A percentile compares a stretch with the other conserved stretches of the same genome.
Evolutionary conservation across 2,329 filamentous ascomycete genomes (phyloP).

Genomic region (Ophiostoma triangulosporum): DNA sequence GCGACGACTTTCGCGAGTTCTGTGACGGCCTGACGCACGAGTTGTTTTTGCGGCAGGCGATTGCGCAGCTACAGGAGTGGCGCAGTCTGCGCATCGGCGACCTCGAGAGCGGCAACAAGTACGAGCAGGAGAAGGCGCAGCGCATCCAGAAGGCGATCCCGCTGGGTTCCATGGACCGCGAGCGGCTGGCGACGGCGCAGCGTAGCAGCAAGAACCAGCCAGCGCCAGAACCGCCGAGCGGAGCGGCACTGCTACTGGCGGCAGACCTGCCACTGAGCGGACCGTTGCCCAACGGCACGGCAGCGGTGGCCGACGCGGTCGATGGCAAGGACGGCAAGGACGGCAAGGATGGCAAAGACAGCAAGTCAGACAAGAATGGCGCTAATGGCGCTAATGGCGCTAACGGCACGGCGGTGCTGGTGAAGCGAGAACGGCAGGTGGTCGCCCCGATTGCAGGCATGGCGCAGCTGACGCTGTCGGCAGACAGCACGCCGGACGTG

Average conservation of each 20-base stretch:
- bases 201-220: constrained; percentile 51
- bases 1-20: constrained; percentile 75
- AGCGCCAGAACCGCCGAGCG: constrained; percentile 64
- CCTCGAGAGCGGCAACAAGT: constrained; percentile 77
- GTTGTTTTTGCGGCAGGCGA: constrained; percentile 79
- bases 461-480: constrained; percentile 52
- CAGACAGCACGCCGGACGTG: constrained; percentile 66
- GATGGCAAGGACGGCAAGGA: neutral
- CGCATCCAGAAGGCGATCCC: constrained; percentile 57
- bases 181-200: constrained; percentile 56
- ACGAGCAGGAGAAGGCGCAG: constrained; percentile 73
- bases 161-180: constrained; percentile 74
- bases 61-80: constrained; percentile 88
- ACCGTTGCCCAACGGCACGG: constrained; percentile 39
- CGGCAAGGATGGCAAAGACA: constrained; percentile 16
- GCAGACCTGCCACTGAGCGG: constrained; percentile 43
- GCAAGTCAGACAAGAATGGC: constrained; percentile 23
- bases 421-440: constrained; percentile 35
- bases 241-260: constrained; percentile 62
- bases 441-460: constrained; percentile 47
- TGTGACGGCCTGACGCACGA: constrained; percentile 80
- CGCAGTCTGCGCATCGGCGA: constrained; percentile 72
- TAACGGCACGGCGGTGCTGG: constrained; percentile 25
- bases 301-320: constrained; percentile 16
- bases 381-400: constrained; percentile 1